phyloP scores from a whole-genome alignment of 1,284 basidiomycete species.

The Ustilago esculenta region DNA sequence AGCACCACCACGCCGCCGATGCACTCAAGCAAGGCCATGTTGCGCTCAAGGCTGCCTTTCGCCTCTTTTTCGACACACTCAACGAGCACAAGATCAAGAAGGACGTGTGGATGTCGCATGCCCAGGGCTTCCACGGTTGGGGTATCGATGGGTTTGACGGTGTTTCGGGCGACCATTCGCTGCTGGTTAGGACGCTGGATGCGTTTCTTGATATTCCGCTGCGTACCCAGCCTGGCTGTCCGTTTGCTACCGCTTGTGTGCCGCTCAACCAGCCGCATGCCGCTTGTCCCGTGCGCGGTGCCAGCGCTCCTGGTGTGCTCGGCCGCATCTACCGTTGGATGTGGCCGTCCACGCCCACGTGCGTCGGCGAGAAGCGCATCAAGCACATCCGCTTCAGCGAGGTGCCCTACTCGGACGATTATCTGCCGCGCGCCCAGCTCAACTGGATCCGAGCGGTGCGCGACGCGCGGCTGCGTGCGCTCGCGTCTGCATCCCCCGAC shows the following conservation, averaged over 20 bases:
- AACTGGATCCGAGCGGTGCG: slow-evolving; percentile 39
- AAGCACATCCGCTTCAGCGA: slow-evolving; percentile 47
- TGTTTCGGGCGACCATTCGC: slow-evolving; percentile 44
- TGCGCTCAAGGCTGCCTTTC: slow-evolving; percentile 41
- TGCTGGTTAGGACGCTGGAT: slow-evolving; percentile 39
- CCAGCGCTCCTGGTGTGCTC: slow-evolving; percentile 12
- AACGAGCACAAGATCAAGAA: slow-evolving; percentile 47
- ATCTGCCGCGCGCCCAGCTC: slow-evolving; percentile 34
- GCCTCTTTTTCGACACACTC: slow-evolving; percentile 44
- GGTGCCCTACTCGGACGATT: slow-evolving; percentile 46
- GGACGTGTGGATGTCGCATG: slow-evolving; percentile 48
- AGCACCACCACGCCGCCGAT: slow-evolving; percentile 31
- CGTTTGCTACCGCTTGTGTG: slow-evolving; percentile 33
- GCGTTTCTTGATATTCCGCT: slow-evolving; percentile 41
- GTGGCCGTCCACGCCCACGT: slow-evolving; percentile 15
- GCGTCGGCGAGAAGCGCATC: slow-evolving; percentile 26
- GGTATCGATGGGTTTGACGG: slow-evolving; percentile 46
- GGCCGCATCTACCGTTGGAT: slow-evolving; percentile 35
- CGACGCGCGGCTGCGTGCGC: slow-evolving; percentile 19
- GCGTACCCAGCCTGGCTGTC: slow-evolving; percentile 33
- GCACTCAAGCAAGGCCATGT: slow-evolving; percentile 34
- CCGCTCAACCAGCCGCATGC: slow-evolving; percentile 26
- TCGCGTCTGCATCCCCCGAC: slow-evolving; percentile 12
- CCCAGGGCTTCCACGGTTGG: slow-evolving; percentile 49
- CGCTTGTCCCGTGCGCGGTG: slow-evolving; percentile 22